Base-by-base conservation (phyloP, 495 filamentous ascomycete species). In the Neurospora sp. region DNA sequence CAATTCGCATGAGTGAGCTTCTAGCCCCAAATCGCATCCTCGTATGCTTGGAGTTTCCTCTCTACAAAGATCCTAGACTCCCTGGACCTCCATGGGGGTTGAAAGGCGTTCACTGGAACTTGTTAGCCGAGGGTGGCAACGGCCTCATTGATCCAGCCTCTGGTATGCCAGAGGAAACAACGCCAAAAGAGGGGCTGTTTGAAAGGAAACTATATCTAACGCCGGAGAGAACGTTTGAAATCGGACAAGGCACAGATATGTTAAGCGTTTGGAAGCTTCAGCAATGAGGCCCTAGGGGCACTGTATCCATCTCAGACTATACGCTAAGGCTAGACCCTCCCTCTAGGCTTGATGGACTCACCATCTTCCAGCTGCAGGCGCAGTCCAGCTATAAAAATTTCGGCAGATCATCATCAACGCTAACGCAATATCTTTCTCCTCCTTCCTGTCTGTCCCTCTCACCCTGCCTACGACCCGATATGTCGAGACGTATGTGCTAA, bases 1-100 rank as follows among this genome's bases (percentile, higher is more conserved):
- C 90, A 11, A 80, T 84, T 3, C 87, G 91, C 38, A 88, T 91
- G 82, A 81, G 83, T 16, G 83, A 93, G 72, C 86, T 96, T 35
- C 85, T 94, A 39, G 84, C 88, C 66, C 85, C 86, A 11, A 80
- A 83, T 8, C 81, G 80, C n/a, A 88, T 90, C 23, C 82, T 95
- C 71, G 86, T 93, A 37, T 94, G 93, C 75, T 81, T 94, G 38
- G 93, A 95, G 80, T 95, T 92, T 79, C 93, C 93, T 2, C 86
- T 90, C 20, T 87, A 87, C 76, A 94, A 94, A 78, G 83, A 88
- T 70, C 86, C 88, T 14, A 85, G 81, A 42, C 83, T 83, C 23
- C 85, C 85, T 12, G 92, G 92, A 1, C 93, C 93, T 5, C 92
- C 93, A 23, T 94, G 85, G 81, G 84, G 87, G 23, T 77, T 91